A percentile compares a stretch with the other conserved stretches of the same genome.
These are phyloP conservation scores for Alternaria incomplexa DNA, from an alignment of 2,329 filamentous ascomycete genomes.

Conservation along the genomic window DNA sequence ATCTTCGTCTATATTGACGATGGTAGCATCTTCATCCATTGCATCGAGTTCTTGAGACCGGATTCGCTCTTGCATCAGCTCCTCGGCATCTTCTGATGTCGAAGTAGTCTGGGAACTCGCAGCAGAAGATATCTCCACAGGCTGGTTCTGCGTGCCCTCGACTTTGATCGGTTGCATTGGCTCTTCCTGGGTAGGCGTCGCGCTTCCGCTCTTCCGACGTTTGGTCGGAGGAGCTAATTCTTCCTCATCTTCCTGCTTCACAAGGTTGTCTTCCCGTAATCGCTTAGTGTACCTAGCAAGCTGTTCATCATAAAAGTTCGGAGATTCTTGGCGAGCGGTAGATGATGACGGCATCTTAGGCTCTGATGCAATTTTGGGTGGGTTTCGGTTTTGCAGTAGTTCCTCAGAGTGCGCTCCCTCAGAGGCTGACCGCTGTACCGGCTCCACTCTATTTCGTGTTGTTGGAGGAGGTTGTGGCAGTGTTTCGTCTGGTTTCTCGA, in stretches of 20 bases:
- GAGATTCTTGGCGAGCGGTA: conserved; percentile 32
- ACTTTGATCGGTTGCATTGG: background rate
- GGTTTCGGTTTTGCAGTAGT: conserved; percentile 6
- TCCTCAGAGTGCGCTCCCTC: conserved; percentile 21
- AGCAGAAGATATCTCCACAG: conserved; percentile 32
- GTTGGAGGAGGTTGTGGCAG: background rate
- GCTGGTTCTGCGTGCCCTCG: conserved; percentile 17
- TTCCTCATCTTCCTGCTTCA: conserved; percentile 2
- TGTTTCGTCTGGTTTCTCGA: background rate
- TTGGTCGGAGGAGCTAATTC: conserved; percentile 18
- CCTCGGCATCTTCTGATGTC: background rate
- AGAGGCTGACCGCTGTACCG: background rate
- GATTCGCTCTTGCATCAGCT: background rate
- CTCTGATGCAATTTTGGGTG: conserved; percentile 6
- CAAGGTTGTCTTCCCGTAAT: conserved; percentile 13
- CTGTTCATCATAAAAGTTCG: conserved; percentile 27
- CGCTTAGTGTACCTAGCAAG: conserved; percentile 30
- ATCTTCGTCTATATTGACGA: conserved; percentile 2
- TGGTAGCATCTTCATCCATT: background rate
- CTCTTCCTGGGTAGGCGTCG: conserved; percentile 5
- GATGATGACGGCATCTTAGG: conserved; percentile 25
- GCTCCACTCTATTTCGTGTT: background rate
- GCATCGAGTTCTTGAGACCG: background rate
- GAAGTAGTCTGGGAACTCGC: conserved; percentile 13
- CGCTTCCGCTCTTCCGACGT: conserved; percentile 18